Evolutionary conservation across 163 green algal genomes (phyloP).

Genomic region (Prototheca wickerhamii): DNA sequence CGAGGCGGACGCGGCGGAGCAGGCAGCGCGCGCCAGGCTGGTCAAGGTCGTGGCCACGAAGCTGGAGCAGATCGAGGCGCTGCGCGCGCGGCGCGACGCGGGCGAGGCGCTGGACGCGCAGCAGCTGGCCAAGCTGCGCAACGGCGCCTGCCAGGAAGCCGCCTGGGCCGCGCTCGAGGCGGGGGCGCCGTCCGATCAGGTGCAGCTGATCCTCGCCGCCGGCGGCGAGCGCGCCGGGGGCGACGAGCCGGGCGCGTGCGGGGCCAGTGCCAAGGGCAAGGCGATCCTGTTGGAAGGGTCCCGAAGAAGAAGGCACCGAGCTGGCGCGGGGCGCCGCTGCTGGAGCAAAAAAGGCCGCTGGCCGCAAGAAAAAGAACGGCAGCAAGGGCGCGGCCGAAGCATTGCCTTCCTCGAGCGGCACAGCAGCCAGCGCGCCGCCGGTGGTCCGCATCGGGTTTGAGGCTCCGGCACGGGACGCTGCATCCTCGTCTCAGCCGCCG

Average conservation of each 20-base stretch:
- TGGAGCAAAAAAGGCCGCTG: too few species aligned
- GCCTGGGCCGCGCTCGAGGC: conserved; percentile 24
- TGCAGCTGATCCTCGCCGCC: conserved; percentile 26
- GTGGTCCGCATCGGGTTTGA: neutral
- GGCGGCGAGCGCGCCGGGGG: neutral
- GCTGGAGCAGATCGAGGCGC: conserved; percentile 58
- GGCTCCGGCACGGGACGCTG: too few species aligned
- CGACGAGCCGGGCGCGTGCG: neutral
- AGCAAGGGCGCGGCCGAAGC: too few species aligned
- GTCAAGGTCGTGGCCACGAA: conserved; percentile 55
- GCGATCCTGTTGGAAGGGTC: too few species aligned
- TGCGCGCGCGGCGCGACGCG: conserved; percentile 25
- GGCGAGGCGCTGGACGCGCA: conserved; percentile 49
- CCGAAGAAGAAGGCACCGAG: too few species aligned
- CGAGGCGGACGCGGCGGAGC: conserved; percentile 5
- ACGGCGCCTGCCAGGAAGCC: conserved; percentile 30
- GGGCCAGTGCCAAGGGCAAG: neutral
- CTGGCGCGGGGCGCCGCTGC: too few species aligned
- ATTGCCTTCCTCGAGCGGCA: too few species aligned
- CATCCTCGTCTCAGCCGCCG: too few species aligned
- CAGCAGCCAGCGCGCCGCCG: too few species aligned
- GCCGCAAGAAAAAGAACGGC: too few species aligned
- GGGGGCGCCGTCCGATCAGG: conserved; percentile 30
- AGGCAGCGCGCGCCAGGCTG: conserved; percentile 20
- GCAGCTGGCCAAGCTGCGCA: conserved; percentile 59